Evolutionary conservation across 495 filamentous ascomycete genomes (phyloP).

Genomic region (Sabuloglossum arenarium): DNA sequence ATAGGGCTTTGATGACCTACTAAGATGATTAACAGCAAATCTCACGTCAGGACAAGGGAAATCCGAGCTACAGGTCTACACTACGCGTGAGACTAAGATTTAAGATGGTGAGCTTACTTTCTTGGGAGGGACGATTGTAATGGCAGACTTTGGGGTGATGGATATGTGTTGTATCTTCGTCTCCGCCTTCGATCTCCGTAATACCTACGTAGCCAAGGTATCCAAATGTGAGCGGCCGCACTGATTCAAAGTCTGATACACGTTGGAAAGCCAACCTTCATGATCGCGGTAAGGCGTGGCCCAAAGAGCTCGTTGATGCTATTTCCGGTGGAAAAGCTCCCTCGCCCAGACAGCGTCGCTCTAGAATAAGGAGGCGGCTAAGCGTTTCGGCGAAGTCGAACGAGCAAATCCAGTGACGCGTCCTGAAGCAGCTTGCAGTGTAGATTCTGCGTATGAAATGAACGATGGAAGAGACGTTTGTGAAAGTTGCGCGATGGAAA

Average conservation of each 20-base stretch:
- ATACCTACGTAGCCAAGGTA: conserved; percentile 29
- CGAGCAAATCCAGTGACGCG: neutral
- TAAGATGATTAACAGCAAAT: neutral
- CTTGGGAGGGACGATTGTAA: conserved; percentile 88
- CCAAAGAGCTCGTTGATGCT: neutral
- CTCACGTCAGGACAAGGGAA: conserved; percentile 1
- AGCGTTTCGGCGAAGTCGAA: neutral
- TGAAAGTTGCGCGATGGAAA: neutral
- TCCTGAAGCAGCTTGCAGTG: neutral
- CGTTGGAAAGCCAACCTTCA: neutral
- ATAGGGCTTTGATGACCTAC: conserved; percentile 91
- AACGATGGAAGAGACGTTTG: neutral
- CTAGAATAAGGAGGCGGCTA: neutral
- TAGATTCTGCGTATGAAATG: neutral
- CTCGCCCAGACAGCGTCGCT: neutral
- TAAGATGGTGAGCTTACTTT: conserved; percentile 37
- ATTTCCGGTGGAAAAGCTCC: neutral
- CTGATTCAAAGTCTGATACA: neutral
- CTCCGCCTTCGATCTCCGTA: conserved; percentile 61
- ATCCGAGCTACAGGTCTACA: neutral
- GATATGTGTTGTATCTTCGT: conserved; percentile 46
- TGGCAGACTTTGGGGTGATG: conserved; percentile 79
- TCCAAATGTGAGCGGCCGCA: neutral
- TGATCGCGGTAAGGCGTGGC: neutral
- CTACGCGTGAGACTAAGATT: neutral